Evolutionary conservation across 1,284 basidiomycete species (phyloP), one percentile per base, ranked within the genome.

Genomic region (Trichosporon coremiiforme): DNA sequence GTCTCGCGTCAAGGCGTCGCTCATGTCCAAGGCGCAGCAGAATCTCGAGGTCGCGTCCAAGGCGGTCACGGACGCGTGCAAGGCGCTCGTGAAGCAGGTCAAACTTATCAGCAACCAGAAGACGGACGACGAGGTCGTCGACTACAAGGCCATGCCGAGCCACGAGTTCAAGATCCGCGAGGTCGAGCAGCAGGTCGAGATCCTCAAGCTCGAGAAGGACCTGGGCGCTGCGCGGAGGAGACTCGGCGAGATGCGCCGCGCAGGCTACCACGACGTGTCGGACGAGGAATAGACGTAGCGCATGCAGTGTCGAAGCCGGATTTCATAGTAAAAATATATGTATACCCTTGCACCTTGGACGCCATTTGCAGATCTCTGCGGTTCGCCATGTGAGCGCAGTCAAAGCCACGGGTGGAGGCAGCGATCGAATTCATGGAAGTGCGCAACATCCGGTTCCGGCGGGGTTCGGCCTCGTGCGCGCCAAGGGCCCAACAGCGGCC

Each of bases 121-220:
- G 83, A 84, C 79, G 47, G 88, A 90, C 75, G 90, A 93, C 68
- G 94, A 94, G 74, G 87, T 90, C 17, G 87, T 91, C 22, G 94
- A 98, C 84, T 98, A 95, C 85, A 91, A 91, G 83, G 89, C 89
- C 72, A 95, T 98, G 94, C 91, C 94, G 4, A 89, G 87, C 63
- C 87, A 98, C 81, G 96, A 99, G 85, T 98, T 98, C 89, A 99
- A 99, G 88, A 92, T 89, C 78, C 87, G 90, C 65, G 95, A 98
- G 87, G 98, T 99, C 95, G 96, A 99, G 85, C 94, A 97, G 82
- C 96, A 98, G 85, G 97, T 99, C 62, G 93, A 97, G 83, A 98
- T 99, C 75, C 86, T 99, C 75, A 95, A 91, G 80, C 85, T 98
- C 77, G 96, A 98, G 87, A 98, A 98, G 86, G 94, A 98, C 12